Conservation (phyloP, 129 eudicot species). For the Lonicera japonica region DNA sequence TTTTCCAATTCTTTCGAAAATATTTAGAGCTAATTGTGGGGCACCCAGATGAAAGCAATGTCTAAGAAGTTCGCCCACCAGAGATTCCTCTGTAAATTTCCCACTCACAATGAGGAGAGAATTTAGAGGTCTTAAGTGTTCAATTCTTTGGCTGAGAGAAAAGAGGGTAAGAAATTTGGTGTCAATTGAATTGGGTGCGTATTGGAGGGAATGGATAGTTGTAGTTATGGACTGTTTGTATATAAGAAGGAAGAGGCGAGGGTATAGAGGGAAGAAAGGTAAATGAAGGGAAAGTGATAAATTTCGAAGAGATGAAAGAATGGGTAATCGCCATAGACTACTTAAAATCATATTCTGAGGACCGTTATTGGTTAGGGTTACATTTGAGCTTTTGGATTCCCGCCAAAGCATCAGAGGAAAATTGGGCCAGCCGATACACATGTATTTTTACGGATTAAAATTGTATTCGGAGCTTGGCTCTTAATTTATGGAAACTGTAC, state of each 20-base stretch:
- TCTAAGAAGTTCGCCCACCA: conserved; percentile 18
- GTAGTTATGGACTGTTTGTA: not conserved
- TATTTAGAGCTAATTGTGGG: conserved; percentile 31
- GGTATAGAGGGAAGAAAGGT: too few relatives aligned
- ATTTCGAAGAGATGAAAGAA: not conserved
- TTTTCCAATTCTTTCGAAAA: conserved; percentile 16
- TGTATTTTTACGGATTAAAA: too few relatives aligned
- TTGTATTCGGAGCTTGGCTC: too few relatives aligned
- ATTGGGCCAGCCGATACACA: too few relatives aligned
- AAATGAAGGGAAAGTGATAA: not conserved
- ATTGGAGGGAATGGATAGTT: not conserved
- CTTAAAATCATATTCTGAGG: not conserved
- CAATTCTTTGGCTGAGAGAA: conserved; percentile 13
- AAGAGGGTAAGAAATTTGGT: conserved; percentile 14
- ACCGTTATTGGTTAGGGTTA: too few relatives aligned
- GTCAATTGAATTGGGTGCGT: too few relatives aligned
- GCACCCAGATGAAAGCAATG: conserved; percentile 47
- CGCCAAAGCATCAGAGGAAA: too few relatives aligned
- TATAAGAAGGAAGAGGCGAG: not conserved
- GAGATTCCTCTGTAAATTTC: conserved; percentile 8
- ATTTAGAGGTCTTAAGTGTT: conserved; percentile 30
- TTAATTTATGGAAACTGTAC: too few relatives aligned
- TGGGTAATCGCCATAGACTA: not conserved
- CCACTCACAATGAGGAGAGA: conserved; percentile 30
- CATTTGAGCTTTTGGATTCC: too few relatives aligned